phyloP scores from a whole-genome alignment of 169 alveolate genomes.

The Perkinsus olseni region DNA sequence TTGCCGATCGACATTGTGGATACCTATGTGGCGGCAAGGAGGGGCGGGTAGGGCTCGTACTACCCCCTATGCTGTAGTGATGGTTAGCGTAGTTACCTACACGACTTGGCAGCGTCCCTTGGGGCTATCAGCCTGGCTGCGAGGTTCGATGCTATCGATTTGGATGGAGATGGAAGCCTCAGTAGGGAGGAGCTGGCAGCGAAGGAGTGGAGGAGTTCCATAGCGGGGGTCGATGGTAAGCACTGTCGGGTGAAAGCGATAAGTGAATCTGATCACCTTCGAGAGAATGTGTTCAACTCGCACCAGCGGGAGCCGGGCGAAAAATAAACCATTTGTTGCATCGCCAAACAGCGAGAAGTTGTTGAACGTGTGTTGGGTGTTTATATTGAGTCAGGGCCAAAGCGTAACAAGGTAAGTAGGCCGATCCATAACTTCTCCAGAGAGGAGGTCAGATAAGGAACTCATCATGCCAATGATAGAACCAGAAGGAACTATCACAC shows the following conservation, averaged over 20 bases:
- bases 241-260: too few relatives aligned
- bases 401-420: conserved; percentile 3
- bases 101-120: neutral
- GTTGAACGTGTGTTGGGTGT: neutral
- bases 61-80: neutral
- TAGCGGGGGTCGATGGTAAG: too few relatives aligned
- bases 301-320: too few relatives aligned
- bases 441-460: neutral
- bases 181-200: neutral
- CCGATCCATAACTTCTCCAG: neutral
- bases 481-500: neutral
- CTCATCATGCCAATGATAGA: neutral
- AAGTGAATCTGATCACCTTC: too few relatives aligned
- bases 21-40: neutral
- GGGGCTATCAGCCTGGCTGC: neutral
- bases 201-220: neutral
- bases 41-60: neutral
- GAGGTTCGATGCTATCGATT: neutral
- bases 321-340: too few relatives aligned
- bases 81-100: neutral
- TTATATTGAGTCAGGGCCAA: neutral
- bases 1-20: neutral
- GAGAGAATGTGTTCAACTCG: too few relatives aligned
- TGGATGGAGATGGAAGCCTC: neutral
- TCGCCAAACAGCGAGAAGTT: neutral